Evolutionary conservation across 768 basidiomycete genomes (phyloP).

Genomic region (Scleroderma bovista): DNA sequence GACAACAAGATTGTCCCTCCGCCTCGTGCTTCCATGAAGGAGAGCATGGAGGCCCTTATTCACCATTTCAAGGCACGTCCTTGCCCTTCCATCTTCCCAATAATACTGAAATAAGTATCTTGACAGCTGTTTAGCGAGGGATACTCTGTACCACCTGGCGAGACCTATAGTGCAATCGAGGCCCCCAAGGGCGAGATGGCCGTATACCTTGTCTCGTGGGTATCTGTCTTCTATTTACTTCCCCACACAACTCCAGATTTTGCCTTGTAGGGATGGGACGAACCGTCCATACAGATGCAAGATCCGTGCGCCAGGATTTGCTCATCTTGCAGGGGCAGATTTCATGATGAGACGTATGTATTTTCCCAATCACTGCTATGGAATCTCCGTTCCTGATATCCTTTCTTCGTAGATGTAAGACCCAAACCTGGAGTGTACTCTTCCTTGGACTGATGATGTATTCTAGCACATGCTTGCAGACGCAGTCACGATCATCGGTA

Average conservation of each 20-base stretch:
- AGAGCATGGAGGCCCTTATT: conserved; percentile 96
- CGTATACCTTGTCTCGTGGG: conserved; percentile 93
- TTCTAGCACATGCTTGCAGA: conserved; percentile 84
- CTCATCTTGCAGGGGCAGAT: conserved; percentile 92
- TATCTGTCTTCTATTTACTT: conserved; percentile 7
- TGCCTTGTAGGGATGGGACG: conserved; percentile 66
- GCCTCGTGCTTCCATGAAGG: conserved; percentile 97
- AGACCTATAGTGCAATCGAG: conserved; percentile 96
- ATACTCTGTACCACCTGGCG: conserved; percentile 91
- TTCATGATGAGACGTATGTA: conserved; percentile 94
- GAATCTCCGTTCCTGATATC: neutral
- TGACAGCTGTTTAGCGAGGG: conserved; percentile 89
- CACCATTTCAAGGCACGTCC: conserved; percentile 89
- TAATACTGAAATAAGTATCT: conserved; percentile 1
- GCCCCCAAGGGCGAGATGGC: conserved; percentile 99
- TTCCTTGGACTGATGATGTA: no score
- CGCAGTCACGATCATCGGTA: conserved; percentile 95
- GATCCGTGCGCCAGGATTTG: conserved; percentile 95
- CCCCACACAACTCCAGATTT: neutral
- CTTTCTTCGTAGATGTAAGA: conserved; percentile 34
- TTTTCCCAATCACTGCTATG: conserved; percentile 4
- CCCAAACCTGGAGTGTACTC: no score
- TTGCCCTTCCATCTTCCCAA: neutral
- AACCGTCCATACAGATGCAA: conserved; percentile 97
- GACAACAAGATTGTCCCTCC: conserved; percentile 97